These are phyloP conservation scores for Eucalyptus curtisii DNA, from an alignment of 345 rosid species.

Conservation along the genomic window DNA sequence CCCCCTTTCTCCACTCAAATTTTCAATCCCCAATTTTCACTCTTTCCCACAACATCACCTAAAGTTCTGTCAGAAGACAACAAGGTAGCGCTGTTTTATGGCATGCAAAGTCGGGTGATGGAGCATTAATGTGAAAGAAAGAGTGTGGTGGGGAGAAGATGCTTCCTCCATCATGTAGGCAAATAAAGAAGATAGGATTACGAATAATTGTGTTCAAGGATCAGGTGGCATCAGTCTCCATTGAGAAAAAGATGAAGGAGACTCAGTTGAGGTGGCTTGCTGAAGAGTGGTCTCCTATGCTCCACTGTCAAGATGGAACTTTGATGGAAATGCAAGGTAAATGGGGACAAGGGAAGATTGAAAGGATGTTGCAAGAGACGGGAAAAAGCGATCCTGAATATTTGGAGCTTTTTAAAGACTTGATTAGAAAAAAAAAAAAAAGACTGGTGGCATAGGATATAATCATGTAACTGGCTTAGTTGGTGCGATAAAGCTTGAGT, in stretches of 20 bases:
- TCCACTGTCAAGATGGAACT: not conserved
- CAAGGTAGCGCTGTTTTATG: not conserved
- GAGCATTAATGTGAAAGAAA: not conserved
- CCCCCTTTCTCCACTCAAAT: not conserved
- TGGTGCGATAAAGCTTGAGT: not conserved
- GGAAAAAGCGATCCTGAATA: not conserved
- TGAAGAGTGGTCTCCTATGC: not conserved
- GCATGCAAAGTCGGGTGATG: not conserved
- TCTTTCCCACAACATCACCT: not conserved
- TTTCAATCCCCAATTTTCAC: not conserved
- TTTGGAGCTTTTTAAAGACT: not conserved
- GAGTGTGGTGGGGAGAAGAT: not conserved
- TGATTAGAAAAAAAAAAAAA: not conserved
- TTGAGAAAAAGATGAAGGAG: not conserved
- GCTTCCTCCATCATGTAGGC: not conserved
- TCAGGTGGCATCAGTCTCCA: not conserved
- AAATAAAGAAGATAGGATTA: not conserved
- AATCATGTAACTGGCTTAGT: not conserved
- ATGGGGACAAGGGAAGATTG: not conserved
- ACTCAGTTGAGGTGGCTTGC: not conserved
- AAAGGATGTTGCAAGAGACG: not conserved
- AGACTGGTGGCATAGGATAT: not conserved
- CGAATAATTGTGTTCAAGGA: not conserved
- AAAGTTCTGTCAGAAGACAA: not conserved
- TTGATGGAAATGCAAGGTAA: not conserved